phyloP scores from a whole-genome alignment of 73 alveolate genomes.

The Tetrahymena elliotti region DNA sequence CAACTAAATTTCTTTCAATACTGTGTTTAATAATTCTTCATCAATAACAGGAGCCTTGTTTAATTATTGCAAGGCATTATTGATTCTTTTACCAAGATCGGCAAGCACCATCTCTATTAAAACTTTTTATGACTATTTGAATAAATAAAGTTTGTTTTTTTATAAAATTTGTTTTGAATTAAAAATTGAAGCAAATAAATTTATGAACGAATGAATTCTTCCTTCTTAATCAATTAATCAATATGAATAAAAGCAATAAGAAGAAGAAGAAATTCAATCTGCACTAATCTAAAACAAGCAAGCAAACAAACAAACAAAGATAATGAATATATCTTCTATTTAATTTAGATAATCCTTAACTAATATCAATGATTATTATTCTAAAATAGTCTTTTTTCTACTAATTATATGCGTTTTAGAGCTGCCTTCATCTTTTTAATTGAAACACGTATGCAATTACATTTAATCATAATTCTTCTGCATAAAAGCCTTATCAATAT shows the following conservation, averaged over 20 bases:
- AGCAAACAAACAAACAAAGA: too few relatives aligned
- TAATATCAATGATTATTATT: neutral
- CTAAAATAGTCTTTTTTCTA: neutral
- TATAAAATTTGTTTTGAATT: neutral
- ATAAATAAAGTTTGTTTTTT: too few relatives aligned
- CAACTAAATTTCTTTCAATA: conserved; percentile 69
- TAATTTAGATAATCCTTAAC: neutral
- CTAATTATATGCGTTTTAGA: neutral
- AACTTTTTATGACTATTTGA: neutral
- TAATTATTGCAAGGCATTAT: conserved; percentile 66
- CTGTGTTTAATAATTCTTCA: conserved; percentile 62
- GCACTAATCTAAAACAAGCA: neutral
- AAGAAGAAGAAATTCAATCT: neutral
- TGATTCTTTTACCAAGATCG: conserved; percentile 70
- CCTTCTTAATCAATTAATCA: neutral
- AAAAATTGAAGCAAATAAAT: neutral
- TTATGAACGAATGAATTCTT: neutral
- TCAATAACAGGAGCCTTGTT: conserved; percentile 68
- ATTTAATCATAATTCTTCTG: neutral
- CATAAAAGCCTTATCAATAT: neutral
- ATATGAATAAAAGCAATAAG: too few relatives aligned
- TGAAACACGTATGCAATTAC: neutral
- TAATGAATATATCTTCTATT: neutral
- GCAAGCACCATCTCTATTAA: conserved; percentile 74
- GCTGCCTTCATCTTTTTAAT: neutral